These are phyloP conservation scores for Helotiales sp. DNA, from an alignment of 2,329 filamentous ascomycete genomes.

Conservation along the genomic window DNA sequence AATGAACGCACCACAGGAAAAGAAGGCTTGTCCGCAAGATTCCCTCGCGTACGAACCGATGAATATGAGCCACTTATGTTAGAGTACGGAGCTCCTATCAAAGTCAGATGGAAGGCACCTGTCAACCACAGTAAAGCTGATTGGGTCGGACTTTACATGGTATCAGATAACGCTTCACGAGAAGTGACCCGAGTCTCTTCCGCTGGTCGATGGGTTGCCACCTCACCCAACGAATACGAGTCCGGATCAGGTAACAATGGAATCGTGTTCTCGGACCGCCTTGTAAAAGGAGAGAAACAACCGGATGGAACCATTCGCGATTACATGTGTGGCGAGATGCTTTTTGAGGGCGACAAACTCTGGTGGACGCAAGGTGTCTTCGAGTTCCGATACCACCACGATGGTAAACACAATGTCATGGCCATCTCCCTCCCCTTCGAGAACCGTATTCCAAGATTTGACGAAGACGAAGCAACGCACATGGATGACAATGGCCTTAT, in stretches of 20 bases:
- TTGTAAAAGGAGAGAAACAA: slow-evolving; percentile 45
- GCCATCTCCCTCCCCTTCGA: slow-evolving; percentile 92
- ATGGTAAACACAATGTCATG: slow-evolving; percentile 90
- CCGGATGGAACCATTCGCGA: slow-evolving; percentile 53
- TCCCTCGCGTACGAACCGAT: slow-evolving; percentile 58
- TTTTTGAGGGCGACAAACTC: slow-evolving; percentile 88
- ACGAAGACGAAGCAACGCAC: slow-evolving; percentile 61
- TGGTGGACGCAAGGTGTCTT: slow-evolving; percentile 98
- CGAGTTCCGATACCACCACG: slow-evolving; percentile 96
- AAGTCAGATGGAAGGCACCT: slow-evolving; percentile 87
- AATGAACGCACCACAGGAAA: slow-evolving; percentile 67
- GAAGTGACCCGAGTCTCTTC: slow-evolving; percentile 83
- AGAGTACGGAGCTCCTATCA: slow-evolving; percentile 88
- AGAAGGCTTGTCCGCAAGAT: slow-evolving; percentile 69
- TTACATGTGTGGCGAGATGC: slow-evolving; percentile 75
- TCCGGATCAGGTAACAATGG: slow-evolving; percentile 72
- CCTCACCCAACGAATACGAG: slow-evolving; percentile 75
- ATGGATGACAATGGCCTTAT: slow-evolving; percentile 58
- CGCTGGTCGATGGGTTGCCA: slow-evolving; percentile 86
- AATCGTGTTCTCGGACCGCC: slow-evolving; percentile 68
- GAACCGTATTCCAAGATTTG: slow-evolving; percentile 78
- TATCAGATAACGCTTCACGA: slow-evolving; percentile 87
- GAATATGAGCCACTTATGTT: slow-evolving; percentile 75
- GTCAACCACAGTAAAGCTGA: slow-evolving; percentile 85
- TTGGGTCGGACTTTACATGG: slow-evolving; percentile 96